Percentiles rank a stretch among this genome's conserved stretches.
phyloP scores from a whole-genome alignment of 192 early-diverging fungal species.

The Coemansia furcata region DNA sequence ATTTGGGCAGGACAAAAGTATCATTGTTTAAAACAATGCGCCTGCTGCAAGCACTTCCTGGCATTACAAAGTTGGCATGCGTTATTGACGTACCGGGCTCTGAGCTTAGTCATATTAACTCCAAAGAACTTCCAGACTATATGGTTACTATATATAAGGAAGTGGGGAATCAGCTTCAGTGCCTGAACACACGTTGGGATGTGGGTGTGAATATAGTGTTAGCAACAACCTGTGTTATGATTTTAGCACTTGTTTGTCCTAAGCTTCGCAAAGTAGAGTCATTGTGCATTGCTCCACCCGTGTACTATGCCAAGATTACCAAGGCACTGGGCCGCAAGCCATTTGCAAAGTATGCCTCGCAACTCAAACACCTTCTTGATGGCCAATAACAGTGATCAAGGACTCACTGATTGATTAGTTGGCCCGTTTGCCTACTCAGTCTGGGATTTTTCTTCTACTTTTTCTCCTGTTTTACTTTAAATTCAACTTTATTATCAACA shows the following conservation, averaged over 20 bases:
- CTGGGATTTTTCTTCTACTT: not conserved
- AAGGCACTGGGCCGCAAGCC: not conserved
- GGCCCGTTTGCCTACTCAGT: not conserved
- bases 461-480: not conserved
- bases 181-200: not conserved
- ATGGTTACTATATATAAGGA: not conserved
- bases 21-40: not conserved
- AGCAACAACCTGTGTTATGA: not conserved
- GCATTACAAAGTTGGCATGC: not conserved
- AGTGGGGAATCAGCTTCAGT: not conserved
- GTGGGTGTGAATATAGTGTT: not conserved
- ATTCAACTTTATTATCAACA: conserved; percentile 2
- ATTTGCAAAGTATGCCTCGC: not conserved
- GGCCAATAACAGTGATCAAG: not conserved
- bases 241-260: not conserved
- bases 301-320: not conserved
- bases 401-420: not conserved
- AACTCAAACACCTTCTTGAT: not conserved
- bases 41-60: not conserved
- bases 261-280: not conserved
- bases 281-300: not conserved
- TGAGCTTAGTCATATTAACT: not conserved
- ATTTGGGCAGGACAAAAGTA: not conserved
- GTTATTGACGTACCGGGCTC: not conserved
- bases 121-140: not conserved